Conservation (phyloP, 257 asterid genomes). For the Galeopsis tetrahit region DNA sequence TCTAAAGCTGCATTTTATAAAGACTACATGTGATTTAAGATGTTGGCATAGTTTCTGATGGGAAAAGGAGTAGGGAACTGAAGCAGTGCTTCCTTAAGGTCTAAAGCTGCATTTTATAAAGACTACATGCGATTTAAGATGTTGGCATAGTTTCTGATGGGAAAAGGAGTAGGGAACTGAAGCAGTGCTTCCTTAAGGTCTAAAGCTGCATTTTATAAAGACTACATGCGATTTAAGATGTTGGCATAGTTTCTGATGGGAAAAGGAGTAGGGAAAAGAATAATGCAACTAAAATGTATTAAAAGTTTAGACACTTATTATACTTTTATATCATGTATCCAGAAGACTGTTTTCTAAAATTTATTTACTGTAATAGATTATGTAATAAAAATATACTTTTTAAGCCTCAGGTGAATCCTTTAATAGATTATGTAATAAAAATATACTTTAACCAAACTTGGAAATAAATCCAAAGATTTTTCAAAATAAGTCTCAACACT, state of each 20-base stretch:
- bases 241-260: constrained; percentile 9
- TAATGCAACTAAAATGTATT: constrained; percentile 1
- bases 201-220: constrained; percentile 9
- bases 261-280: constrained; percentile 6
- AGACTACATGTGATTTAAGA: too few species aligned
- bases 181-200: constrained; percentile 22
- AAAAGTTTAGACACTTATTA: background rate
- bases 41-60: too few species aligned
- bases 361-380: background rate
- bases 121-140: background rate
- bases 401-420: background rate
- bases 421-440: background rate
- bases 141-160: constrained; percentile 9
- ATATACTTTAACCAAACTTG: background rate
- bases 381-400: background rate
- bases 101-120: too few species aligned
- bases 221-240: background rate
- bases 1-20: too few species aligned
- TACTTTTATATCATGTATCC: background rate
- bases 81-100: too few species aligned
- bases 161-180: constrained; percentile 11
- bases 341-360: background rate
- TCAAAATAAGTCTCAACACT: background rate
- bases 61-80: too few species aligned
- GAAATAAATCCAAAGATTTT: background rate